A percentile compares a stretch with the other conserved stretches of the same genome.
These are phyloP conservation scores for Fusarium stilboides DNA, from an alignment of 2,329 filamentous ascomycete genomes.

Conservation along the genomic window DNA sequence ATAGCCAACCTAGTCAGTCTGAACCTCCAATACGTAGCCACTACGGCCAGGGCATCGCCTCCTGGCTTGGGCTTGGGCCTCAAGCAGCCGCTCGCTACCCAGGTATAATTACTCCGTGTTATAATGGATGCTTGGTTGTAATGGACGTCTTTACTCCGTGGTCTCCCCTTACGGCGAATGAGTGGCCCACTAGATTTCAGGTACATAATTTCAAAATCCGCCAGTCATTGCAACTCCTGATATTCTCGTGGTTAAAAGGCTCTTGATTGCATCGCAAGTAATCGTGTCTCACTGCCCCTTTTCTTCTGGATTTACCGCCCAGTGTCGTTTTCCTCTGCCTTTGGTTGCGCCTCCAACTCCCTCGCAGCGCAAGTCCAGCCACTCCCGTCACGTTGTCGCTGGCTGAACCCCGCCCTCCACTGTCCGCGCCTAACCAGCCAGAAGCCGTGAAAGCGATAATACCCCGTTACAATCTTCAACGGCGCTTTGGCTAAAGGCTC, in stretches of 20 bases:
- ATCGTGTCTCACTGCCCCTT: constrained; percentile 10
- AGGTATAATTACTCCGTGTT: constrained; percentile 41
- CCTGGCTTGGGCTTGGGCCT: constrained; percentile 34
- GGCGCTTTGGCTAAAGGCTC: constrained; percentile 36
- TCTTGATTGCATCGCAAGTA: constrained; percentile 19
- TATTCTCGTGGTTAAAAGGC: constrained; percentile 13
- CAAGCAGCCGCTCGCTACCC: constrained; percentile 15
- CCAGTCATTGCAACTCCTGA: constrained; percentile 20
- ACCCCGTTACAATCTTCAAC: constrained; percentile 38
- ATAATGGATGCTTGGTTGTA: constrained; percentile 16
- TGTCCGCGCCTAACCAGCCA: constrained; percentile 51
- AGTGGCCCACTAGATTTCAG: constrained; percentile 40
- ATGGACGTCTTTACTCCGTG: constrained; percentile 18
- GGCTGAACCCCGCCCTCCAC: constrained; percentile 49
- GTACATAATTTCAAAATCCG: constrained; percentile 42
- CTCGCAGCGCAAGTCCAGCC: constrained; percentile 45
- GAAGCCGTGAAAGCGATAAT: constrained; percentile 45
- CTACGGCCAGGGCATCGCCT: constrained; percentile 30
- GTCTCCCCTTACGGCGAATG: constrained; percentile 30
- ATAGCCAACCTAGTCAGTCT: constrained; percentile 19
- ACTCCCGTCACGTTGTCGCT: constrained; percentile 51
- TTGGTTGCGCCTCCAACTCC: constrained; percentile 35
- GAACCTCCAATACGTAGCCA: constrained; percentile 17
- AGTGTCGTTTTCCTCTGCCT: constrained; percentile 18
- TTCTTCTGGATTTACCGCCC: constrained; percentile 36